Base-by-base conservation (phyloP, 2,329 filamentous ascomycete genomes). In the Cercospora zeina region DNA sequence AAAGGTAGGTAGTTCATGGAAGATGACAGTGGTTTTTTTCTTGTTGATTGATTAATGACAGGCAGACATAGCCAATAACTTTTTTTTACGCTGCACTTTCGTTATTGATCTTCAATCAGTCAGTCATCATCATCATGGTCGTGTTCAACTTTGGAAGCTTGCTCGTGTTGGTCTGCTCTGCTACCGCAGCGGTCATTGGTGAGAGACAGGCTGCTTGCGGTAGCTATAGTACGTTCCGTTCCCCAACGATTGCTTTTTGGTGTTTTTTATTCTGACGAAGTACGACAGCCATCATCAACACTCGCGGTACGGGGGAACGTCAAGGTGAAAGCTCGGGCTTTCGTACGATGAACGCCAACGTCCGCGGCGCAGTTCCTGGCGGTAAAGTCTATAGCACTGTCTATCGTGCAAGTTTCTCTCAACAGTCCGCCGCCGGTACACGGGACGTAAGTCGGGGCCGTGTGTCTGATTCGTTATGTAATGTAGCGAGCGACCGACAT, bases 381-480 rank as follows among this genome's bases (percentile, higher is more conserved):
- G 75, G 74, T 37, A 74, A 68, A 10, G 69, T 70, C 24, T 76
- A 76, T 65, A 69, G 72, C 67, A 76, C 73, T 8, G 71, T 76
- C 27, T 77, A 77, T 59, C 54, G 71, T 13, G 75, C 75, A 3
- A 65, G 47, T 24, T 42, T 59, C 53, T 58, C 58, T 33, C 75
- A 77, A 51, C 68, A 73, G 58, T 71, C 69, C 0, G 54, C 64
- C 2, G 57, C 60, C 1, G 74, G 71, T 2, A 76, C 75, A 3
- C 21, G 31, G 10, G 73, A 75, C 53, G 68, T 68, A 57, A 10
- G 63, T 24, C 14, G 33, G 8, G 4, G 19, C 31, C 7, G n/a
- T 16, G 19, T n/a, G 1, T 45, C 4, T 14, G 10, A 14, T 19
- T 19, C 3, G 27, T 39, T 2, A 13, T 31, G 5, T 14, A 1